Evolutionary conservation across 2,329 filamentous ascomycete genomes (phyloP), one percentile per base, ranked within the genome.

Genomic region (Capronia americana): DNA sequence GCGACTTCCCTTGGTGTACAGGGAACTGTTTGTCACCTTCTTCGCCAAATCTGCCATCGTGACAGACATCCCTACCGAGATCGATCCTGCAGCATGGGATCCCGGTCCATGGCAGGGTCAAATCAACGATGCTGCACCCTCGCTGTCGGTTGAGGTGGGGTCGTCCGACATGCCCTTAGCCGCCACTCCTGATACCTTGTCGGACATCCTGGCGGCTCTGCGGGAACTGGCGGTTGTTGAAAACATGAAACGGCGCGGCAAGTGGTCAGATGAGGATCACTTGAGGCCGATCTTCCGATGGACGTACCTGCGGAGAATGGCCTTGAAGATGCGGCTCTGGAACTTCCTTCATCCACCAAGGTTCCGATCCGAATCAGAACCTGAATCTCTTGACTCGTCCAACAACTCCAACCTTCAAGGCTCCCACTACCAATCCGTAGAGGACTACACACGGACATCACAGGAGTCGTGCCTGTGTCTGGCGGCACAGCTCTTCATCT

Each of bases 241-340:
- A 32, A 38, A 61, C n/a, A 38, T 61, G 20, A 61, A 61, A 20
- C 30, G 58, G 24, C 46, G n/a, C 3, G 48, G 46, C 10, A 54
- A 10, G 8, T 61, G 58, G 58, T 53, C 46, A 11, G 34, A 61
- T 26, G 58, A 61, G 7, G 58, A 61, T 53, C 58, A 61, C 58
- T 30, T 61, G 28, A 41, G 46, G 4, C 58, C 58, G 10, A 17
- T 61, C 14, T 61, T 61, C 23, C 44, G 58, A 8, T 61, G 58
- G 58, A 38, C 48, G 14, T 61, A 51, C 24, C 48, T 61, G 14
- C 58, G 58, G 3, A 61, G 46, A 11, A 53, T 61, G 17, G 48
- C 58, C 30, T 44, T 61, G n/a, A 61, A 61, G 30, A 61, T 61
- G 48, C 30, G 58, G 20, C 58, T 61, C 17, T 61, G 58, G 58